Evolutionary conservation across 352 stramenopile species (phyloP), one percentile per base, ranked within the genome.

Genomic region (Globisporangium irregulare): DNA sequence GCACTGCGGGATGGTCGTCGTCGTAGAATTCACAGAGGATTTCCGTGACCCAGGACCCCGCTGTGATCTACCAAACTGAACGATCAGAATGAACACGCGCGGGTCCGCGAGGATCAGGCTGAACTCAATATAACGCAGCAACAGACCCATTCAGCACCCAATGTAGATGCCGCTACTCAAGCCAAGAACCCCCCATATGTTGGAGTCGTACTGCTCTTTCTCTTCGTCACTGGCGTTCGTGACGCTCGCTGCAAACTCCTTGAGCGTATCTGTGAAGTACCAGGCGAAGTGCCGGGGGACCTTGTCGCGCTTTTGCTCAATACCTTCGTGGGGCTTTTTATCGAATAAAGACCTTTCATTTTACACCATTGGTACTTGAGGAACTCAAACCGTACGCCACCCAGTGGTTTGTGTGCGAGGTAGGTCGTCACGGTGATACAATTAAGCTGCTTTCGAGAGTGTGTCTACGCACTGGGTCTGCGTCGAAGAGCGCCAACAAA

Each of bases 321-420:
- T 4, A 50, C 15, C 14, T 50, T 34, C 51, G 32, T 15, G 51
- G 51, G 9, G 20, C 32, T 27, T 3, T 3, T 56, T 56, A 22
- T 27, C 22, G 3, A 32, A 4, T 24, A 14, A 14, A 27, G 24
- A 1, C 50, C 8, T 7, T 46, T 46, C 50, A 0, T 7, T 46
- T 46, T 38, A 38, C 8, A 38, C 15, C 46, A 25, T 24, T 0
- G 46, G 46, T 15, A 25, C 22, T 56, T 56, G 20, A 56, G 9
- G 50, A 56, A 9, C 9, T 29, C 50, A 32, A 32, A 27, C 50
- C n/a, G 22, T 15, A 18, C 9, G 50, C 22, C 20, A n/a, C 50
- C 50, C 50, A 56, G 22, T 25, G 29, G n/a, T 56, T 27, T 25
- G 50, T 56, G 50, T n/a, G 50, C 50, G 50, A 56, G 22, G 50